Base-by-base conservation (phyloP, 2,329 filamentous ascomycete genomes). In the Alternaria alternata region DNA sequence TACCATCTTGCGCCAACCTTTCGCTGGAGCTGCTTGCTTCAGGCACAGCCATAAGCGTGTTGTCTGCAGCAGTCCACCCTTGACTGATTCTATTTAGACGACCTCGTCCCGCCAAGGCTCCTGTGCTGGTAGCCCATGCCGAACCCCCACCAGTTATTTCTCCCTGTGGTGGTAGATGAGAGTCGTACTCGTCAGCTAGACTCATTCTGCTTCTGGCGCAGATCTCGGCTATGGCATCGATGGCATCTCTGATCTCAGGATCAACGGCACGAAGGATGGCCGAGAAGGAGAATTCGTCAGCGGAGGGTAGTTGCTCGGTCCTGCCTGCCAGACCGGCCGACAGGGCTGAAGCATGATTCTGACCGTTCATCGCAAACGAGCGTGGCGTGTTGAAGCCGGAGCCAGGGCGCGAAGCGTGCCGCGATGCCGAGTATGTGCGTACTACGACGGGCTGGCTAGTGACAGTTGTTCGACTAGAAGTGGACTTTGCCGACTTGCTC, bases 201-300 rank as follows among this genome's bases (percentile, higher is more conserved):
- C 86, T 88, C 69, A 88, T 78, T 65, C 83, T 84, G 73, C 85
- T 89, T 60, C 86, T 81, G 4, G 87, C 87, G 65, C 86, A 87
- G 61, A 89, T 88, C 67, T 88, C 86, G 24, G 87, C 86, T 65
- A 89, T 89, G 16, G 85, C 85, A 68, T 88, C 85, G 54, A 89
- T 81, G 9, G 86, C 86, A 14, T 78, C 78, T 62, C 84, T 79
- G 47, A 89, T 86, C 65, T 88, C 86, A 12, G 85, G 83, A 57
- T 88, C 85, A 56, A 87, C 84, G 28, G 85, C 84, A 24, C 81
- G 80, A 14, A 87, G 76, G 59, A 87, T 86, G 28, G 82, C 81
- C 30, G 83, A 83, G 65, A 87, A 87, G 51, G 83, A 83, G 70
- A 87, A 87, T 54, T 84, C 83, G 22, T 84, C 79, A 18, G 82